Evolutionary conservation across 805 yeast species (phyloP).

Genomic region (Lachancea thermotolerans): DNA sequence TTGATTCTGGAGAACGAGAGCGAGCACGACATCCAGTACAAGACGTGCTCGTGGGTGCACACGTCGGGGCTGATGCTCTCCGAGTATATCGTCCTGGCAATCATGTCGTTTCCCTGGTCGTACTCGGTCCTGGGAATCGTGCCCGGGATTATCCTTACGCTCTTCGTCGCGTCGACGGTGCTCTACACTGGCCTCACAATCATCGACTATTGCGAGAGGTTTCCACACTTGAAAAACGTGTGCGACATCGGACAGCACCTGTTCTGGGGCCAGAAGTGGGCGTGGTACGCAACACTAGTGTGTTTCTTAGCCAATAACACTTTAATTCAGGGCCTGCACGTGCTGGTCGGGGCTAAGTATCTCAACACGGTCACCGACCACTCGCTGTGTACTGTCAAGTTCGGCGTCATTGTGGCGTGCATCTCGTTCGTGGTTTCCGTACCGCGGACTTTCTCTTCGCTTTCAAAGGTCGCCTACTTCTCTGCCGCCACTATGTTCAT

Average conservation of each 20-base stretch:
- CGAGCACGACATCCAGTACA: constrained; percentile 37
- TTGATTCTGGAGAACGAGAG: constrained; percentile 15
- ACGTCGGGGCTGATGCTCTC: constrained; percentile 55
- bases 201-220: constrained; percentile 46
- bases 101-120: constrained; percentile 63
- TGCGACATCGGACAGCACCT: constrained; percentile 56
- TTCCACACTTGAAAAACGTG: constrained; percentile 46
- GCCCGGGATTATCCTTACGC: constrained; percentile 51
- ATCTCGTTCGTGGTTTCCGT: constrained; percentile 46
- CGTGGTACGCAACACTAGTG: constrained; percentile 51
- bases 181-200: constrained; percentile 51
- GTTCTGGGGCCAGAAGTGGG: constrained; percentile 44
- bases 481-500: constrained; percentile 52
- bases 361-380: constrained; percentile 48
- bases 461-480: constrained; percentile 46
- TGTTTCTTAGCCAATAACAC: constrained; percentile 51
- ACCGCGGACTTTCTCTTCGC: constrained; percentile 49
- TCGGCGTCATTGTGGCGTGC: constrained; percentile 42
- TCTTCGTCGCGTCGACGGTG: constrained; percentile 43
- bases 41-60: constrained; percentile 50
- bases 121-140: constrained; percentile 53
- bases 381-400: constrained; percentile 46
- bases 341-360: constrained; percentile 52
- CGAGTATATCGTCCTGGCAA: constrained; percentile 56
- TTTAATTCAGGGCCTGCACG: constrained; percentile 53